Base-by-base conservation (phyloP, 495 filamentous ascomycete species). In the Bathelium albidoporum region DNA sequence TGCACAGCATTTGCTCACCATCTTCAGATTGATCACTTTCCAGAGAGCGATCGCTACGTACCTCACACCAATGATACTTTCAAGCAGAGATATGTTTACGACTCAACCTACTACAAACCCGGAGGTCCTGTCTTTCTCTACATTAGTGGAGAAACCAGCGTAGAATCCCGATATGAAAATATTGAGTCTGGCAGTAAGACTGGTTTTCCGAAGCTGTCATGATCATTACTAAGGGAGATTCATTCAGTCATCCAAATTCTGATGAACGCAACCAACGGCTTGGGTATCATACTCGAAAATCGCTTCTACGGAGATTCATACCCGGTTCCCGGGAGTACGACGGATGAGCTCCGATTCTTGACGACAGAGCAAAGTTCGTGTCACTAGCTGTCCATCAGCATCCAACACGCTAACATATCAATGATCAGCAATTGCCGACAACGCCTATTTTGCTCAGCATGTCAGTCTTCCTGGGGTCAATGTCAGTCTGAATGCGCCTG, bases 271-370 rank as follows among this genome's bases (percentile, higher is more conserved):
- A 76, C 75, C 0, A 73, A 76, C 64, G 77, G 76, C n/a, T 66
- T 80, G 34, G 77, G 77, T 24, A 74, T 79, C 29, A 80, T 80
- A 43, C 71, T 80, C 11, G 77, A 80, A 64, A 78, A 80, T 60
- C 68, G 77, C 28, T 80, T 76, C 59, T 80, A 80, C 62, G 77
- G 77, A 32, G 64, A 71, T 44, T 77, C 74, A 55, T 80, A 70
- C 62, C 77, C 76, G 2, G 74, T 74, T 59, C 71, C 70, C 18
- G 71, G 66, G 26, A 76, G 71, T 63, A 74, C 75, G n/a, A 78
- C 76, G 28, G 77, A 79, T 58, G 67, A 79, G 44, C 64, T 79
- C 31, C 63, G 69, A 11, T 79, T 74, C 65, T 69, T 79, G 62
- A 76, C 75, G 9, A 79, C 75, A n/a, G 77, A 78, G 63, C 77